A percentile compares a stretch with the other conserved stretches of the same genome.
Conservation (phyloP, 2,329 filamentous ascomycete genomes). For the Peltaster fructicola region DNA sequence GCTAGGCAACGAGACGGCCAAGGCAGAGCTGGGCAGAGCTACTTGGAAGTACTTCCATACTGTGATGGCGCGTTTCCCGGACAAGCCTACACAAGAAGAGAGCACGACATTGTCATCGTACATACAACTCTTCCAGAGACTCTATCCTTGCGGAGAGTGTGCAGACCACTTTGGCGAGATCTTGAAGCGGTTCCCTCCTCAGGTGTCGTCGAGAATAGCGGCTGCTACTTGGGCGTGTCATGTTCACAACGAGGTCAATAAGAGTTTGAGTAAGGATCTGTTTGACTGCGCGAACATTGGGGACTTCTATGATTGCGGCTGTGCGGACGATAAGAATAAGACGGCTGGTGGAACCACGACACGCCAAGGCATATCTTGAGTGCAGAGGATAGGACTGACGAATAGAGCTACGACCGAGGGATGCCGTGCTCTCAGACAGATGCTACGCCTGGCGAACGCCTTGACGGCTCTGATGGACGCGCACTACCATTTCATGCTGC, state of each 20-base stretch:
- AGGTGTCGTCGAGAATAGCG: constrained; percentile 41
- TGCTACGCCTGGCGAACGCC: too few relatives aligned
- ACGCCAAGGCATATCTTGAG: constrained; percentile 2
- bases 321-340: constrained; percentile 33
- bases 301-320: constrained; percentile 50
- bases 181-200: constrained; percentile 44
- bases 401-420: too few relatives aligned
- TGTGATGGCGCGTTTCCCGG: constrained; percentile 47
- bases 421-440: too few relatives aligned
- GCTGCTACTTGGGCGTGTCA: constrained; percentile 51
- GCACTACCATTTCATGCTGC: too few relatives aligned
- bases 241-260: constrained; percentile 49
- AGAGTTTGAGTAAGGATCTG: constrained; percentile 39
- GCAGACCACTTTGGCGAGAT: constrained; percentile 45
- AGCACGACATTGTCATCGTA: constrained; percentile 41
- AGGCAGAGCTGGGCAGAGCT: constrained; percentile 48
- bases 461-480: too few relatives aligned
- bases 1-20: constrained; percentile 65
- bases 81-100: constrained; percentile 43
- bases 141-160: constrained; percentile 52
- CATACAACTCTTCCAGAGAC: constrained; percentile 44
- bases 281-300: constrained; percentile 49
- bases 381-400: constrained; percentile 4
- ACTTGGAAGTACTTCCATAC: constrained; percentile 52
- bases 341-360: constrained; percentile 5